These are phyloP conservation scores for Recurvomyces mirabilis DNA, from an alignment of 495 filamentous ascomycete genomes.

Conservation along the genomic window DNA sequence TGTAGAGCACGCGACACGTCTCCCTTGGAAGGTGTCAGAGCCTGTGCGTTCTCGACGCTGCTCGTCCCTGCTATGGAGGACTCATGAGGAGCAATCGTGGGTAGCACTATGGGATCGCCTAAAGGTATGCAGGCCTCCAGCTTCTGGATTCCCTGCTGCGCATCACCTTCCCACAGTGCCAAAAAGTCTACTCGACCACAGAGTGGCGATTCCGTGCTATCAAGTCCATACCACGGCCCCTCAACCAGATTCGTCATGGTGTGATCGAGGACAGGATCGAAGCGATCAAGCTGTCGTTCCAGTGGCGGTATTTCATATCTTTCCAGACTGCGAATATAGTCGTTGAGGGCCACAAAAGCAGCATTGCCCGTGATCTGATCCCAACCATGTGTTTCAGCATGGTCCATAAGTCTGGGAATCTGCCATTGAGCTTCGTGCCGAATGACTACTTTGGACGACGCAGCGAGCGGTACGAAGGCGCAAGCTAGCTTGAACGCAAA, in stretches of 20 bases:
- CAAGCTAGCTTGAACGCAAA: conserved; percentile 26
- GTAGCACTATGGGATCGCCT: conserved; percentile 1
- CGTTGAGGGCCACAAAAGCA: conserved; percentile 26
- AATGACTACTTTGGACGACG: conserved; percentile 30
- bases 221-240: conserved; percentile 26
- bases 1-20: conserved; percentile 14
- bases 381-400: conserved; percentile 23
- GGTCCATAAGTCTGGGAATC: conserved; percentile 26
- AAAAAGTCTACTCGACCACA: conserved; percentile 14
- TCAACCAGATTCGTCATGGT: conserved; percentile 28
- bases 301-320: conserved; percentile 23
- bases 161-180: conserved; percentile 2
- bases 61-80: neutral
- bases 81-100: neutral
- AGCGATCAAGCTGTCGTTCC: conserved; percentile 21
- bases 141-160: neutral
- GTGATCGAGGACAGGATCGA: conserved; percentile 25
- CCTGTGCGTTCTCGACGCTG: neutral
- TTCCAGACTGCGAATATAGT: conserved; percentile 25
- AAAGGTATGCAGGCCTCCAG: conserved; percentile 14
- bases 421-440: conserved; percentile 37
- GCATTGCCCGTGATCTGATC: conserved; percentile 23
- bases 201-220: conserved; percentile 21
- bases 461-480: conserved; percentile 26
- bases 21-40: neutral